Evolutionary conservation across 2,329 filamentous ascomycete genomes (phyloP), one percentile per base, ranked within the genome.

Genomic region (Colletotrichum coccodes): DNA sequence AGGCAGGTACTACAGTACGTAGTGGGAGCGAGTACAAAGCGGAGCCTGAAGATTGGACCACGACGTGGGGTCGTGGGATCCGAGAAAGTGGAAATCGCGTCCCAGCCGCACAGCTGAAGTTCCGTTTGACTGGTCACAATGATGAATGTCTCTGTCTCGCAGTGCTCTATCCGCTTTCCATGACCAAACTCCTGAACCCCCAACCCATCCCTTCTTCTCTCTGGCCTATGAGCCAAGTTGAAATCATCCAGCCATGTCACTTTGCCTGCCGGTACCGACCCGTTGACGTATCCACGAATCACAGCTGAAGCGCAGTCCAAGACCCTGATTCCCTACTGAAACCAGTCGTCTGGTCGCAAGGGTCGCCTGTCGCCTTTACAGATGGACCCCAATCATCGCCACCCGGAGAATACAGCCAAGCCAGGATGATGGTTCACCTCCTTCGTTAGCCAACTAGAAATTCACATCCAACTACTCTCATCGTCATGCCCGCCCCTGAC

Each of bases 401-500:
- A n/a, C n/a, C 11, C 44, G 12, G 26, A 50, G 46, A 30, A 50
- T 16, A 16, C 36, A 26, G 16, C 26, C 26, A 50, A 50, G 26
- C 26, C 16, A 50, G 26, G 26, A n/a, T 23, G 30, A 9, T 6
- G 12, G 34, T 7, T 18, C 16, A 3, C 21, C 38, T 53, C 16
- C 23, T 42, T 60, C 16, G 38, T 52, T 21, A 60, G 64, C 14
- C 47, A 32, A 49, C 26, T 40, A 40, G 32, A 40, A 49, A 30
- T 3, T 53, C 60, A 54, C 53, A 52, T 28, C 34, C 34, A 28
- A 23, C 30, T 26, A 16, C 38, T 59, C 40, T 34, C 30, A 32
- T 67, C 59, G 64, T 44, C 64, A 63, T 57, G 34, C 12, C 14
- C 36, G 59, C 11, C 42, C 44, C 44, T 49, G 23, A 57, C 38